A percentile compares a stretch with the other conserved stretches of the same genome.
These are phyloP conservation scores for Austroboletus niveus DNA, from an alignment of 1,284 basidiomycete species.

Conservation along the genomic window DNA sequence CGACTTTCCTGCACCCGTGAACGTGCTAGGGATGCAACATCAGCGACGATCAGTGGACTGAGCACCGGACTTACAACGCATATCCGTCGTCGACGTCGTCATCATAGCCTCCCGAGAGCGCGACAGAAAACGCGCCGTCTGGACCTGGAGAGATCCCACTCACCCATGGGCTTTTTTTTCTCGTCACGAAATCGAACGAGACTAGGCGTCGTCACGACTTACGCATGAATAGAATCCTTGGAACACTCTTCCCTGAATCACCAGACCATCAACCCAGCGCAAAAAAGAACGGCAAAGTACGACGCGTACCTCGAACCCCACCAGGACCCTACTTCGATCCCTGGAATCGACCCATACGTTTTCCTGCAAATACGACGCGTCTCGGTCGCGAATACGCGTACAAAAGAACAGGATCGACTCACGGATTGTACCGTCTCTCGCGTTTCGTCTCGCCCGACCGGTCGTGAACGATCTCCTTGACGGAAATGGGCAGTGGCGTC, in stretches of 20 bases:
- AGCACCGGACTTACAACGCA: no score
- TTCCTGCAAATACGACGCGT: constrained; percentile 17
- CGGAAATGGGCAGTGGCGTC: constrained; percentile 38
- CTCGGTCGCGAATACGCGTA: neutral
- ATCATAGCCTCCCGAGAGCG: no score
- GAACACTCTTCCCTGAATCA: constrained; percentile 59
- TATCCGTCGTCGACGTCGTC: no score
- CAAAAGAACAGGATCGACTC: constrained; percentile 23
- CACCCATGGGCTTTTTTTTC: no score
- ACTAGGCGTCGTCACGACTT: constrained; percentile 27
- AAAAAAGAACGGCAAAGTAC: neutral
- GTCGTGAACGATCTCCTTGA: constrained; percentile 32
- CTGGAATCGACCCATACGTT: constrained; percentile 58
- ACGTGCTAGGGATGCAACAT: no score
- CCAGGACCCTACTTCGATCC: constrained; percentile 54
- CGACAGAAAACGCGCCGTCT: no score
- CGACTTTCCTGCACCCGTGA: no score
- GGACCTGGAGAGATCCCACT: neutral
- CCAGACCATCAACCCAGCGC: neutral
- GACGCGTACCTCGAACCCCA: constrained; percentile 68
- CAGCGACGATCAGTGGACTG: no score
- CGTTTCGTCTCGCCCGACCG: constrained; percentile 38
- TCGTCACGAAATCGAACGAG: no score
- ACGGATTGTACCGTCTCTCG: constrained; percentile 63
- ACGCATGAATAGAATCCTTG: constrained; percentile 74